Percentiles rank a stretch among this genome's conserved stretches.
Conservation (phyloP, 495 filamentous ascomycete species). For the Podospora fimiseda region DNA sequence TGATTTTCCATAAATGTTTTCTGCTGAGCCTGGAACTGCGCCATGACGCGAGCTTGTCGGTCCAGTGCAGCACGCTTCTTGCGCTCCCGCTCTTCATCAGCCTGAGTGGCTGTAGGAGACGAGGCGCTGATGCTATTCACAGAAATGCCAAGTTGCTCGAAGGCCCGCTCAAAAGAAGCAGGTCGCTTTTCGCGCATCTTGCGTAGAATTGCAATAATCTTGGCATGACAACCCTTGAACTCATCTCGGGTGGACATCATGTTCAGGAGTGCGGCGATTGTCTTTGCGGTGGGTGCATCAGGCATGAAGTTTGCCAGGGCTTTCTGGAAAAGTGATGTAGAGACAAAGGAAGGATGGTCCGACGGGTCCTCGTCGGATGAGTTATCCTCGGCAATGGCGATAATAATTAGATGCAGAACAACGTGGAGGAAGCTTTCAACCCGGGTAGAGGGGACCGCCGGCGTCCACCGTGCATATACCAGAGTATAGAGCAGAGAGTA, state of each 20-base stretch:
- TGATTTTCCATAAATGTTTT: constrained; percentile 87
- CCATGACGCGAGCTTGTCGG: constrained; percentile 88
- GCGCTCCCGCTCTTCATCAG: constrained; percentile 64
- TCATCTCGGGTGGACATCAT: constrained; percentile 65
- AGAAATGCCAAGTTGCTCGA: constrained; percentile 42
- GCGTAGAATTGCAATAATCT: constrained; percentile 78
- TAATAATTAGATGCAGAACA: constrained; percentile 75
- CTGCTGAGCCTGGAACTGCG: constrained; percentile 93
- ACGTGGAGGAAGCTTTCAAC: constrained; percentile 90
- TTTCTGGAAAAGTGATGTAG: constrained; percentile 56
- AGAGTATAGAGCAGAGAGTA: constrained; percentile 76
- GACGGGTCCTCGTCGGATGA: constrained; percentile 45
- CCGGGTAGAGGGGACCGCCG: constrained; percentile 68
- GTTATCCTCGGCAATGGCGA: constrained; percentile 76
- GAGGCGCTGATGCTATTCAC: constrained; percentile 49
- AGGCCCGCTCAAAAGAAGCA: constrained; percentile 56
- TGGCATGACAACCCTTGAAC: constrained; percentile 74
- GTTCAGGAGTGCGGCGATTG: constrained; percentile 70
- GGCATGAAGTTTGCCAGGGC: constrained; percentile 50
- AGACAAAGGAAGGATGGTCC: constrained; percentile 56
- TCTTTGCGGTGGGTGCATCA: constrained; percentile 45
- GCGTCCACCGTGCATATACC: constrained; percentile 55
- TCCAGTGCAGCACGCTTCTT: constrained; percentile 88
- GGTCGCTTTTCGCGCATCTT: constrained; percentile 80
- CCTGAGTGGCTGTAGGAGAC: constrained; percentile 48